Evolutionary conservation across 164 flowering plant genomes (phyloP).

Genomic region (Tetracentron sinense): DNA sequence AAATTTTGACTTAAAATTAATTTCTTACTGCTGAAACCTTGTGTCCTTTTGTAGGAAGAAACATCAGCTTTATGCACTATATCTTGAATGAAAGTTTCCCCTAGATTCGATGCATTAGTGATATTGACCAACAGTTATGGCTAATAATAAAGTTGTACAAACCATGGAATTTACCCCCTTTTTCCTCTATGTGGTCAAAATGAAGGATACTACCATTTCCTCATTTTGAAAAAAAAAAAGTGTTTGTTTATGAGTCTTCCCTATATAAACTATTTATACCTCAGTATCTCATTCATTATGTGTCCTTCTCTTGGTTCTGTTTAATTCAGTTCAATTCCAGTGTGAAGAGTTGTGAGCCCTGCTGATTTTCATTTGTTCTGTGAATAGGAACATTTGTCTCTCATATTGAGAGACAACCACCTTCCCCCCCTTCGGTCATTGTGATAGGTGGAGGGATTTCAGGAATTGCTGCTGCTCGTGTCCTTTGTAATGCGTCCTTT

Average conservation of each 20-base stretch:
- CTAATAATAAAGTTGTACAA: neutral
- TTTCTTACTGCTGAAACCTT: too few relatives aligned
- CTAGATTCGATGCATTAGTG: neutral
- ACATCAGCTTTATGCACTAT: too few relatives aligned
- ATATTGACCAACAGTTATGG: neutral
- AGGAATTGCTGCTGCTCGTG: slow-evolving; percentile 79
- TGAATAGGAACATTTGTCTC: slow-evolving; percentile 39
- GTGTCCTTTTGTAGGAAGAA: too few relatives aligned
- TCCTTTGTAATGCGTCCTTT: slow-evolving; percentile 59
- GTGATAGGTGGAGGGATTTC: slow-evolving; percentile 93
- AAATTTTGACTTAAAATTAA: too few relatives aligned
- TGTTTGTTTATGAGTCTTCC: too few relatives aligned
- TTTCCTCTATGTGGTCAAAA: too few relatives aligned
- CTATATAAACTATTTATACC: too few relatives aligned
- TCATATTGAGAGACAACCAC: slow-evolving; percentile 32
- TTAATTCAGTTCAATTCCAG: neutral
- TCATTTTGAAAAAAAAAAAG: too few relatives aligned
- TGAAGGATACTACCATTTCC: too few relatives aligned
- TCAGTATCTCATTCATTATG: too few relatives aligned
- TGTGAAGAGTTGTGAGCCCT: neutral
- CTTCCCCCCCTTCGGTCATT: slow-evolving; percentile 62
- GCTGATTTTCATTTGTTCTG: neutral
- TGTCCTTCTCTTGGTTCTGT: too few relatives aligned
- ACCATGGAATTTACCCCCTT: too few relatives aligned
- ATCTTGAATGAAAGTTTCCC: neutral